phyloP scores from a whole-genome alignment of 2,329 filamentous ascomycete species.

The Magnaporthiopsis incrustans region DNA sequence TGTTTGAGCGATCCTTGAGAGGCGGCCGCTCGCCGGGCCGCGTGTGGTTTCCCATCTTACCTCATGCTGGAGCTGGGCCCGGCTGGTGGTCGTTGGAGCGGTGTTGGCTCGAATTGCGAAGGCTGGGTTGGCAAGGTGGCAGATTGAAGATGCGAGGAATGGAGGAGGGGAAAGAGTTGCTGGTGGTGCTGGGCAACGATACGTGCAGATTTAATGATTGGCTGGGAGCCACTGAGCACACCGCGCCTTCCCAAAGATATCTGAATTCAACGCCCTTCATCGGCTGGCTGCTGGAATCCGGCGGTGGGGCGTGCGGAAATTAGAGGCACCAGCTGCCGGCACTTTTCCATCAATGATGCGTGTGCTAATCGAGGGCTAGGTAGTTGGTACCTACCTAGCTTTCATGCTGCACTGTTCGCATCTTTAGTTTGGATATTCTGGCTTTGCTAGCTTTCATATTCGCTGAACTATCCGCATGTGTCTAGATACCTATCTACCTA shows the following conservation, averaged over 20 bases:
- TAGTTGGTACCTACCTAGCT: no score
- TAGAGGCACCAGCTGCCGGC: background rate
- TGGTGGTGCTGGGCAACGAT: background rate
- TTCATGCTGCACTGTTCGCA: background rate
- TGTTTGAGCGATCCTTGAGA: background rate
- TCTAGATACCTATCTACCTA: no score
- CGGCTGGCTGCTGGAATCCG: background rate
- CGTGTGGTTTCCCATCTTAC: background rate
- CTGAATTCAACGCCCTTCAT: background rate
- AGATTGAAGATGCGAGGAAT: background rate
- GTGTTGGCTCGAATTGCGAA: background rate
- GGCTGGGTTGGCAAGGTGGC: background rate
- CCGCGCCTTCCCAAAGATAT: background rate
- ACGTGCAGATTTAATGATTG: background rate
- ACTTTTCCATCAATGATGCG: background rate
- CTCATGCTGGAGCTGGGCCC: background rate
- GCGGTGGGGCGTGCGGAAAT: background rate
- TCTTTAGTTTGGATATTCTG: background rate
- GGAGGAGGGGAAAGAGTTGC: background rate
- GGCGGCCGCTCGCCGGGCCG: conserved; percentile 1
- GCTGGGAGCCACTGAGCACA: background rate
- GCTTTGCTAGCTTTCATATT: background rate
- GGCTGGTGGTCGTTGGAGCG: background rate
- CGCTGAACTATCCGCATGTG: no score
- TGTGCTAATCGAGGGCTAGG: background rate